phyloP scores from a whole-genome alignment of 352 stramenopile genomes.

The Pythium dissimile region DNA sequence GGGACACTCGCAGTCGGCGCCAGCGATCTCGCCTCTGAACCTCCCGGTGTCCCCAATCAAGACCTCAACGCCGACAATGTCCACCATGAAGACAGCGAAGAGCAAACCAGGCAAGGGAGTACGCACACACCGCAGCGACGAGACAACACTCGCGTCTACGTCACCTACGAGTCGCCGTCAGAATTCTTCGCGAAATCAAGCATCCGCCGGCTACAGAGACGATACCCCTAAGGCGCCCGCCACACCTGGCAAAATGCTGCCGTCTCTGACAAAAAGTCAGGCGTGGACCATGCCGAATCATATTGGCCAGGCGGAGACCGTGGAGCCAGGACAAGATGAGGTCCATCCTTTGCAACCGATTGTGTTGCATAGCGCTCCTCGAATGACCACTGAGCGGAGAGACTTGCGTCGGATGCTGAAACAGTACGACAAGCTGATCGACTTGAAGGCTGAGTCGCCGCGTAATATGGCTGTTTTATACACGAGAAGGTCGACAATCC shows the following conservation, averaged over 20 bases:
- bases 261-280: constrained; percentile 11
- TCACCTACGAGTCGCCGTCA: neutral
- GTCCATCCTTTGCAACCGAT: constrained; percentile 9
- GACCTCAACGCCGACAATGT: neutral
- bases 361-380: constrained; percentile 3
- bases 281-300: neutral
- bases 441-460: constrained; percentile 38
- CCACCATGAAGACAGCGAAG: constrained; percentile 9
- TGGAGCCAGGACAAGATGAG: neutral
- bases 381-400: constrained; percentile 1
- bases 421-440: constrained; percentile 68
- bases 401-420: constrained; percentile 39
- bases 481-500: constrained; percentile 53
- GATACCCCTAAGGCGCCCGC: too few species aligned
- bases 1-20: constrained; percentile 11
- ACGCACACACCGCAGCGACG: neutral
- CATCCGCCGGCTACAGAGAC: too few species aligned
- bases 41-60: constrained; percentile 19
- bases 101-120: constrained; percentile 6
- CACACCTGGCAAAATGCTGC: neutral
- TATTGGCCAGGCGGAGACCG: neutral
- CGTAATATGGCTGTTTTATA: constrained; percentile 59
- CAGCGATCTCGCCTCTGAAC: neutral
- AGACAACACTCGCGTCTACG: neutral
- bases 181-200: constrained; percentile 3